A percentile compares a stretch with the other conserved stretches of the same genome.
phyloP scores from a whole-genome alignment of 116 monocot species.

The Cymodocea nodosa region DNA sequence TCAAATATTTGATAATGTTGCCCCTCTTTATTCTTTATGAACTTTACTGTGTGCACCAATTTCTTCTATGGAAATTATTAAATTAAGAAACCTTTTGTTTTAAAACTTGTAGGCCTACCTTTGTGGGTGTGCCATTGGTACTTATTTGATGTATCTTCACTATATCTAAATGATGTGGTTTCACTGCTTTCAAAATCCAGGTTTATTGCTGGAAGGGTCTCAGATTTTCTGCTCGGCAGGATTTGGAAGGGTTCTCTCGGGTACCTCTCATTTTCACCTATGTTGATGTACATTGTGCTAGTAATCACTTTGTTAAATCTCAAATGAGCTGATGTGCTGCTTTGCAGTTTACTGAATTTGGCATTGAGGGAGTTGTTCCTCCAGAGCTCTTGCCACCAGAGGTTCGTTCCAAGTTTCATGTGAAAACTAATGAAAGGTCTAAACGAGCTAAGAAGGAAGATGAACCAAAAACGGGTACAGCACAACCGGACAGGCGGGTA shows the following conservation, averaged over 20 bases:
- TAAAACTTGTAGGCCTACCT: too few species aligned
- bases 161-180: neutral
- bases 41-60: too few species aligned
- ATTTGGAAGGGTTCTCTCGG: constrained; percentile 84
- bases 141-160: too few species aligned
- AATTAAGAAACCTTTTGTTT: too few species aligned
- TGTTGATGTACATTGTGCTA: neutral
- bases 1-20: too few species aligned
- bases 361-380: constrained; percentile 94
- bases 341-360: constrained; percentile 70
- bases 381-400: constrained; percentile 77
- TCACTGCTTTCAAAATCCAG: constrained; percentile 22
- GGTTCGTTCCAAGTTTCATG: constrained; percentile 61
- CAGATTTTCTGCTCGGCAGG: constrained; percentile 78
- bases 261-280: constrained; percentile 14
- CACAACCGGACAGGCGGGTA: constrained; percentile 55
- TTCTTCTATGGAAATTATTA: too few species aligned
- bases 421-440: constrained; percentile 55
- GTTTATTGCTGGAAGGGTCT: constrained; percentile 99
- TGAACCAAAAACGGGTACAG: constrained; percentile 42
- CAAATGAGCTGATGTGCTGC: neutral
- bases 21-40: too few species aligned
- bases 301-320: neutral
- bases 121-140: too few species aligned
- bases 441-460: constrained; percentile 80